Percentiles rank a stretch among this genome's conserved stretches.
Evolutionary conservation across 2,329 filamentous ascomycete species (phyloP).

Genomic region (Amphichorda felina): DNA sequence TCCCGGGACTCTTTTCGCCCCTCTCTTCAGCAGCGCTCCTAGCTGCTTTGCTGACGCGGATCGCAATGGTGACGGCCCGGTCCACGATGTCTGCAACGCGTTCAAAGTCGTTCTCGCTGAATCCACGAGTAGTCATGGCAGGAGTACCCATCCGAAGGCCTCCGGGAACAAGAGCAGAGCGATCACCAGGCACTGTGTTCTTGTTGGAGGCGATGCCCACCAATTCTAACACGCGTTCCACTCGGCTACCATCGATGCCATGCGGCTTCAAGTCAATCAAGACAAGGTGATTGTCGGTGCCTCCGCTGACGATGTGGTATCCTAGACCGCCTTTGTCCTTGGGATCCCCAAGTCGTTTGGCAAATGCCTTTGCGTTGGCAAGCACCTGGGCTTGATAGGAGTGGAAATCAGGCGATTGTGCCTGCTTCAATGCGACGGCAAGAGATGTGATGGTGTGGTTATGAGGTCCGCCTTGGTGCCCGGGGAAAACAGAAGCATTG

Average conservation of each 20-base stretch:
- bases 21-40: slow-evolving; percentile 56
- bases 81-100: slow-evolving; percentile 79
- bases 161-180: slow-evolving; percentile 83
- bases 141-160: slow-evolving; percentile 91
- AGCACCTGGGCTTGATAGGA: slow-evolving; percentile 86
- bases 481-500: slow-evolving; percentile 94
- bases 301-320: slow-evolving; percentile 84
- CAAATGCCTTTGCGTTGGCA: slow-evolving; percentile 81
- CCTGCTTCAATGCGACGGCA: slow-evolving; percentile 88
- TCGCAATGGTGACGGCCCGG: slow-evolving; percentile 67
- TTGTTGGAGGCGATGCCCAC: slow-evolving; percentile 98
- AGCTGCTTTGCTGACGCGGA: slow-evolving; percentile 62
- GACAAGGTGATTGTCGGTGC: slow-evolving; percentile 95
- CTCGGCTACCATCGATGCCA: slow-evolving; percentile 75
- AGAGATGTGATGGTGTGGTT: slow-evolving; percentile 98
- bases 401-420: slow-evolving; percentile 79
- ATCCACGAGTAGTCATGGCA: slow-evolving; percentile 96
- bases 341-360: slow-evolving; percentile 48
- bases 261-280: slow-evolving; percentile 85
- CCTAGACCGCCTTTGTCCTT: slow-evolving; percentile 69
- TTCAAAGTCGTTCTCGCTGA: slow-evolving; percentile 77
- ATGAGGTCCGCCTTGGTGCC: slow-evolving; percentile 94
- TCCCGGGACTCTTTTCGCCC: slow-evolving; percentile 52
- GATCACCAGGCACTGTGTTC: slow-evolving; percentile 95
- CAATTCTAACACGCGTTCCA: slow-evolving; percentile 82